Conservation (phyloP, 495 filamentous ascomycete species). For the Friedmanniomyces endolithicus region DNA sequence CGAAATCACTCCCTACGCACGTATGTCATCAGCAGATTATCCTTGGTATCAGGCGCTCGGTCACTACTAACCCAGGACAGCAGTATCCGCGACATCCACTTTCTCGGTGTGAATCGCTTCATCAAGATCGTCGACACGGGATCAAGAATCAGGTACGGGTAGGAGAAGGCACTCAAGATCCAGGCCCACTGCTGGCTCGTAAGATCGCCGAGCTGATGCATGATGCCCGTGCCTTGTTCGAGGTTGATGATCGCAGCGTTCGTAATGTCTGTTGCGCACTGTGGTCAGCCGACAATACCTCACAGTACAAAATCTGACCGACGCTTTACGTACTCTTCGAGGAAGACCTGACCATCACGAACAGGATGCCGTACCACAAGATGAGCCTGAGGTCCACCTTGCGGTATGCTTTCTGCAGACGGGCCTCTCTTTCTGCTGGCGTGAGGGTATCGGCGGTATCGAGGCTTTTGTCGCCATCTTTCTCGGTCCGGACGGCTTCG, state of each 20-base stretch:
- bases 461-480: background rate
- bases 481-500: no score
- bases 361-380: slow-evolving; percentile 8
- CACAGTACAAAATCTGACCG: background rate
- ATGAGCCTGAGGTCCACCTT: slow-evolving; percentile 6
- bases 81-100: slow-evolving; percentile 10
- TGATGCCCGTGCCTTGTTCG: slow-evolving; percentile 11
- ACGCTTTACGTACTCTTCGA: background rate
- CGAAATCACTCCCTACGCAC: background rate
- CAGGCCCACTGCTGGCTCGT: slow-evolving; percentile 9
- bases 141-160: slow-evolving; percentile 5
- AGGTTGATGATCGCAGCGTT: slow-evolving; percentile 15
- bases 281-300: background rate
- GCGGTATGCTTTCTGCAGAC: background rate
- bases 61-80: slow-evolving; percentile 3
- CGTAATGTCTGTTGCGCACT: slow-evolving; percentile 2
- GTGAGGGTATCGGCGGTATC: no score
- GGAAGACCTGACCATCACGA: slow-evolving; percentile 1
- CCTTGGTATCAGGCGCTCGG: background rate
- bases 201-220: slow-evolving; percentile 6
- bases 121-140: slow-evolving; percentile 9
- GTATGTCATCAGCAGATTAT: background rate
- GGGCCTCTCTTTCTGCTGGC: background rate
- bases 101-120: slow-evolving; percentile 8
- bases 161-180: background rate